These are phyloP conservation scores for Microdochium bolleyi DNA, from an alignment of 2,329 filamentous ascomycete species.

Conservation along the genomic window DNA sequence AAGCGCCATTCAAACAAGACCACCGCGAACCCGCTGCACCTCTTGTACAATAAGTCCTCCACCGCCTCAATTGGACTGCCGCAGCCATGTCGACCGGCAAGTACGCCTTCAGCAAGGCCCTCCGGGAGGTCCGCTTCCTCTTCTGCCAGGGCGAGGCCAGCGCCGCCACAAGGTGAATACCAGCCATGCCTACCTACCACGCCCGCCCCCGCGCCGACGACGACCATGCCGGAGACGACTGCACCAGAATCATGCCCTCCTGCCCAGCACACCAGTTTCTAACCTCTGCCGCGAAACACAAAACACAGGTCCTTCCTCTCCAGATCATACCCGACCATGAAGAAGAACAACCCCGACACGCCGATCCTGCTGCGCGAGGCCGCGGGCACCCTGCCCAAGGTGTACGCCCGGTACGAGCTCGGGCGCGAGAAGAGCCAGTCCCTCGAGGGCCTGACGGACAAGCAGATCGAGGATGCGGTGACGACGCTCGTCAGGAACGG, in stretches of 20 bases:
- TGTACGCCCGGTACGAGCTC: slow-evolving; percentile 82
- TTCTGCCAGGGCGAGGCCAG: slow-evolving; percentile 95
- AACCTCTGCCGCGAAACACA: no score
- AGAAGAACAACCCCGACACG: slow-evolving; percentile 92
- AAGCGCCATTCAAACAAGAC: no score
- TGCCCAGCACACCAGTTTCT: no score
- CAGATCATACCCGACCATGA: slow-evolving; percentile 94
- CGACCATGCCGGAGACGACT: no score
- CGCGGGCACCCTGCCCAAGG: slow-evolving; percentile 69
- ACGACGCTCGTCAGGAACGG: slow-evolving; percentile 42
- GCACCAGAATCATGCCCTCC: no score
- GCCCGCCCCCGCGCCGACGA: neutral
- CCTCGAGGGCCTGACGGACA: slow-evolving; percentile 49
- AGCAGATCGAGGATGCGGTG: slow-evolving; percentile 54
- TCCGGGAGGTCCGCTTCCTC: slow-evolving; percentile 95
- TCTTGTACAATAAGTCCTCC: slow-evolving; percentile 7
- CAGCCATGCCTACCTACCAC: neutral
- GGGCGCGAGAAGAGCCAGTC: slow-evolving; percentile 50
- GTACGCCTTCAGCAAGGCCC: slow-evolving; percentile 80
- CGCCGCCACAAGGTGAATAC: slow-evolving; percentile 71
- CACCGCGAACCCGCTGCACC: no score
- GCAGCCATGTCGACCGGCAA: slow-evolving; percentile 69
- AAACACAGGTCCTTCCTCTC: slow-evolving; percentile 72
- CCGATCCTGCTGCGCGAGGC: slow-evolving; percentile 96
- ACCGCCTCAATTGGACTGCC: slow-evolving; percentile 12